Conservation (phyloP, 495 filamentous ascomycete genomes). For the Parathielavia appendiculata region DNA sequence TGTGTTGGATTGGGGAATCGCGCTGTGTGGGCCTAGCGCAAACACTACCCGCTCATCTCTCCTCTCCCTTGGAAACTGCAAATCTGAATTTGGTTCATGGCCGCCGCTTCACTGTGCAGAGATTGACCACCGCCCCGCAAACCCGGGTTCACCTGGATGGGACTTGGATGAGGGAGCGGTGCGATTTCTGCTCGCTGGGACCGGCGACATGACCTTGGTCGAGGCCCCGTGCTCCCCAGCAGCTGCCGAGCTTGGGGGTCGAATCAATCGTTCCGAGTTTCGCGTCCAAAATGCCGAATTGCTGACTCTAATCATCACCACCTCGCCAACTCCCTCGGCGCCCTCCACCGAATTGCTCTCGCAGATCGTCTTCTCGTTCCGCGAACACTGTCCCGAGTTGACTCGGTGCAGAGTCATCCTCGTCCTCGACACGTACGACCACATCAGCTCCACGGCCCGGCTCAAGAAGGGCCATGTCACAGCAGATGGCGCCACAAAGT, state of each 20-base stretch:
- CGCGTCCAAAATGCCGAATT: slow-evolving; percentile 10
- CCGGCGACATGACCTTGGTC: slow-evolving; percentile 14
- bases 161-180: not conserved
- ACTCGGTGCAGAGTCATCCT: slow-evolving; percentile 37
- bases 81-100: not conserved
- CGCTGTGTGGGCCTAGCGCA: no score
- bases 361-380: slow-evolving; percentile 37
- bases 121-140: not conserved
- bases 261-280: not conserved
- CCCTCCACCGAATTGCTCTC: slow-evolving; percentile 43
- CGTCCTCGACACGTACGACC: slow-evolving; percentile 45
- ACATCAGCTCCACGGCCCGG: slow-evolving; percentile 32
- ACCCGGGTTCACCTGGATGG: not conserved
- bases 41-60: no score
- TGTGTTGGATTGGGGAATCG: no score
- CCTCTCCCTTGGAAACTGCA: not conserved
- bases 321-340: slow-evolving; percentile 45
- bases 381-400: slow-evolving; percentile 31
- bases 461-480: slow-evolving; percentile 46
- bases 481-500: slow-evolving; percentile 33
- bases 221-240: not conserved
- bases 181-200: not conserved
- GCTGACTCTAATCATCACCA: slow-evolving; percentile 45
- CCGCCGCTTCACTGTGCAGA: not conserved
- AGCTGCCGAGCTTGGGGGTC: not conserved